Conservation (phyloP, 176 grass and related monocot genomes). For the Saccharum spontaneum region DNA sequence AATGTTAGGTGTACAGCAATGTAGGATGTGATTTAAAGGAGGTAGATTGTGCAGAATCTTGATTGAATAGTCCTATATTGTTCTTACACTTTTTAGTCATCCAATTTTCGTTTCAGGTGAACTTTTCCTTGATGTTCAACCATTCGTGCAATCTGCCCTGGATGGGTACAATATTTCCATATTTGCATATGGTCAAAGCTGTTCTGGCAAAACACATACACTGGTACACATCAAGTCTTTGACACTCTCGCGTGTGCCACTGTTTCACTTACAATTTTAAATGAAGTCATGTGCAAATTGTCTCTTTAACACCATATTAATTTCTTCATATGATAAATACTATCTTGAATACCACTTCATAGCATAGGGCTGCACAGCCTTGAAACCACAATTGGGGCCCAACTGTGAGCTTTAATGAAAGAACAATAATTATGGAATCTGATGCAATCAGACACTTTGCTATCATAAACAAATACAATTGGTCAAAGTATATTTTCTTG, state of each 20-base stretch:
- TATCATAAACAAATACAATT: background rate
- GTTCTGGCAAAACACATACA: constrained; percentile 93
- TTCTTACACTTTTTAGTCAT: constrained; percentile 28
- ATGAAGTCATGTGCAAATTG: background rate
- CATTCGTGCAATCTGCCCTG: constrained; percentile 87
- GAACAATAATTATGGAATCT: background rate
- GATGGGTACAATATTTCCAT: constrained; percentile 91
- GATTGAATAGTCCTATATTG: background rate
- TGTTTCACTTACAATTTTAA: background rate
- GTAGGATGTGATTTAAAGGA: background rate
- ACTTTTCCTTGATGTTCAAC: constrained; percentile 94
- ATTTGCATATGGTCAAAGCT: constrained; percentile 95
- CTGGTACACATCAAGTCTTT: constrained; percentile 58
- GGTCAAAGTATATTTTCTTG: constrained; percentile 2
- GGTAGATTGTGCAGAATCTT: background rate
- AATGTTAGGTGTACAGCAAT: constrained; percentile 6
- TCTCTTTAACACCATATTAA: constrained; percentile 9
- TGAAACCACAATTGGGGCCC: background rate
- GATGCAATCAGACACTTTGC: constrained; percentile 3
- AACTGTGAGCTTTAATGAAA: constrained; percentile 4
- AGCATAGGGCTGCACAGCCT: background rate
- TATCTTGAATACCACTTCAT: background rate
- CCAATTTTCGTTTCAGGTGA: constrained; percentile 60
- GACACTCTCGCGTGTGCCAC: background rate
- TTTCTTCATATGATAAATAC: constrained; percentile 18